A percentile compares a stretch with the other conserved stretches of the same genome.
Evolutionary conservation across 345 rosid genomes (phyloP).

Genomic region (Chamaenerion angustifolium): DNA sequence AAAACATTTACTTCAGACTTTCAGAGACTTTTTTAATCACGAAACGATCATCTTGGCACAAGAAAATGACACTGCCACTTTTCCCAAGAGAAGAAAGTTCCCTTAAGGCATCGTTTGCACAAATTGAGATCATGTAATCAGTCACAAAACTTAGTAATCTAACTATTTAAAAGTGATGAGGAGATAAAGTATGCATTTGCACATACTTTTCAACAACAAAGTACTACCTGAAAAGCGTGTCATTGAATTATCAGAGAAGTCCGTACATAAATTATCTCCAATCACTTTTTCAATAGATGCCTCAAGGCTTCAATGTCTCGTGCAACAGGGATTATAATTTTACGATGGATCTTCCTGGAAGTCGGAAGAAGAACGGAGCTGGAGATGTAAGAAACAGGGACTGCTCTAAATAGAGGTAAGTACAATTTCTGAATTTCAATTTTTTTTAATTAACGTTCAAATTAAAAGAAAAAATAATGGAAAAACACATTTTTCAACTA

Average conservation of each 20-base stretch:
- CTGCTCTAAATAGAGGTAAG: too few species aligned
- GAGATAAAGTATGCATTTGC: conserved; percentile 1
- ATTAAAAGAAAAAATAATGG: too few species aligned
- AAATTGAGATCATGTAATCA: conserved; percentile 97
- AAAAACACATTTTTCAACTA: too few species aligned
- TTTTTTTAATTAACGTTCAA: too few species aligned
- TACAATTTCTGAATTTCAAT: too few species aligned
- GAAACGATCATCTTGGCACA: conserved; percentile 94
- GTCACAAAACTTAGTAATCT: conserved; percentile 13
- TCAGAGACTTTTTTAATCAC: conserved; percentile 95
- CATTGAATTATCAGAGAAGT: conserved; percentile 28
- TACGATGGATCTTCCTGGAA: too few species aligned
- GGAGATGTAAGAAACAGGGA: too few species aligned
- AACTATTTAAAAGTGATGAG: neutral
- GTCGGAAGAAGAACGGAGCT: too few species aligned
- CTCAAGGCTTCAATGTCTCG: conserved; percentile 96
- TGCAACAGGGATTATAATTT: too few species aligned
- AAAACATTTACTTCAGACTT: conserved; percentile 95
- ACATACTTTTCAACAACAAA: neutral
- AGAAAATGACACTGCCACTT: conserved; percentile 87
- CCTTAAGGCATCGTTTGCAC: conserved; percentile 92
- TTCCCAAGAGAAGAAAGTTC: conserved; percentile 99
- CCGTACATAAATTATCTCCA: conserved; percentile 48
- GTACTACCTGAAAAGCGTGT: conserved; percentile 85
- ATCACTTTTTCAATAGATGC: conserved; percentile 92